Base-by-base conservation (phyloP, 2,329 filamentous ascomycete species). In the Botrytis squamosa region DNA sequence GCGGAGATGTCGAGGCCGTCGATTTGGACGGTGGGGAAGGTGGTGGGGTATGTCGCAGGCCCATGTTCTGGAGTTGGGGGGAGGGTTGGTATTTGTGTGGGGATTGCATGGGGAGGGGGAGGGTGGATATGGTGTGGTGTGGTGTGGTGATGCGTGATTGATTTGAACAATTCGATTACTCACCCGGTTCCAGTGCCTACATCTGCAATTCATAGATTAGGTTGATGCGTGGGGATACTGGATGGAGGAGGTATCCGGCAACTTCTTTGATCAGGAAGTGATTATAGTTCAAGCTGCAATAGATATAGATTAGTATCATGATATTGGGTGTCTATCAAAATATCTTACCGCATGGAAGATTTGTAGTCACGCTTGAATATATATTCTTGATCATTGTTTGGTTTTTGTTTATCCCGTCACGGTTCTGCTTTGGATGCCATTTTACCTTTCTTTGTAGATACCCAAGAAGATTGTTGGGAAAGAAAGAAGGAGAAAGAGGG, bases 381-480 rank as follows among this genome's bases (percentile, higher is more conserved):
- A 12, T n/a, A 55, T n/a, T 6, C 49, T n/a, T 55, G 10, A 25
- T n/a, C 1, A n/a, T n/a, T 55, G 2, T n/a, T 1, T n/a, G 12
- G 5, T 55, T 55, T 12, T n/a, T 55, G 10, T n/a, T 55, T 16
- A 55, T n/a, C 10, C 49, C n/a, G 49, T n/a, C 12, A 25, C 1
- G 0, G 0, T 6, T 55, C 49, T n/a, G 25, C 49, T 55, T 55
- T 55, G 12, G 49, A 55, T n/a, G 49, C 2, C 25, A n/a, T n/a
- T 16, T n/a, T n/a, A 14, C 6, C 0, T n/a, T 3, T 4, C n/a
- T n/a, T 0, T 55, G 25, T n/a, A 55, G 49, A 16, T 55, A 55
- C 25, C 14, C 22, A 52, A 52, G 4, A 1, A 52, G 10, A 0
- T 10, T 3, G 0, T n/a, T n/a, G 4, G 0, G 49, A 55, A n/a